Percentiles rank a stretch among this genome's conserved stretches.
These are phyloP conservation scores for Neltuma alba DNA, from an alignment of 306 rosid species.

Conservation along the genomic window DNA sequence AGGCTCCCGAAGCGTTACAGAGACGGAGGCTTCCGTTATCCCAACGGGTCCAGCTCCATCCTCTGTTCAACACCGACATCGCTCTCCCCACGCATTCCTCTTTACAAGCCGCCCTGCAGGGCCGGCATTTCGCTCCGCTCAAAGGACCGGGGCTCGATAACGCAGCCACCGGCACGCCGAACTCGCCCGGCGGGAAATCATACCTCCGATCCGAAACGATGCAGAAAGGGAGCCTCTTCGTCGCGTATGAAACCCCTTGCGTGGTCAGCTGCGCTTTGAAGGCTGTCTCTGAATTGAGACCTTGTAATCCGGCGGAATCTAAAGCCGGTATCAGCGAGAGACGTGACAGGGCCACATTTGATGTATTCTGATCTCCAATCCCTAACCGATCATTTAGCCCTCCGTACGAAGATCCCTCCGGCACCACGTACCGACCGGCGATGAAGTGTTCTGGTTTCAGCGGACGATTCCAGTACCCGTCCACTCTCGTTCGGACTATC, in stretches of 20 bases:
- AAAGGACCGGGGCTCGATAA: constrained; percentile 73
- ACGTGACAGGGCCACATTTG: constrained; percentile 70
- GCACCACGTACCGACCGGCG: constrained; percentile 62
- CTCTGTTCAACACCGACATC: constrained; percentile 46
- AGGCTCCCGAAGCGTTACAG: constrained; percentile 60
- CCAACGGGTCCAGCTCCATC: constrained; percentile 92
- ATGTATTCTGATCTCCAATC: constrained; percentile 70
- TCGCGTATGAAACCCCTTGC: constrained; percentile 37
- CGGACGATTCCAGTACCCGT: constrained; percentile 86
- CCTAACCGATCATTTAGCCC: constrained; percentile 93
- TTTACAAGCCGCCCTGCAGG: constrained; percentile 62
- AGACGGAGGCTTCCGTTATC: constrained; percentile 55
- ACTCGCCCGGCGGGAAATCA: constrained; percentile 59
- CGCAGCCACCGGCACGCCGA: constrained; percentile 91
- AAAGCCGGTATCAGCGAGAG: constrained; percentile 66
- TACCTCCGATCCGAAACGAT: constrained; percentile 76
- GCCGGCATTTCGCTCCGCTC: constrained; percentile 85
- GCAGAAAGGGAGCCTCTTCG: constrained; percentile 70
- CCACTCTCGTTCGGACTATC: constrained; percentile 91
- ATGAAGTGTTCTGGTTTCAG: constrained; percentile 60
- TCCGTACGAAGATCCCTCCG: constrained; percentile 74
- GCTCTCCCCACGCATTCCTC: constrained; percentile 58
- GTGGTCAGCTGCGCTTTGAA: constrained; percentile 77
- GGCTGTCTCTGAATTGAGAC: constrained; percentile 81
- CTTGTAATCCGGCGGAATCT: constrained; percentile 51